phyloP scores from a whole-genome alignment of 495 filamentous ascomycete genomes.

The Annulohypoxylon stygium region DNA sequence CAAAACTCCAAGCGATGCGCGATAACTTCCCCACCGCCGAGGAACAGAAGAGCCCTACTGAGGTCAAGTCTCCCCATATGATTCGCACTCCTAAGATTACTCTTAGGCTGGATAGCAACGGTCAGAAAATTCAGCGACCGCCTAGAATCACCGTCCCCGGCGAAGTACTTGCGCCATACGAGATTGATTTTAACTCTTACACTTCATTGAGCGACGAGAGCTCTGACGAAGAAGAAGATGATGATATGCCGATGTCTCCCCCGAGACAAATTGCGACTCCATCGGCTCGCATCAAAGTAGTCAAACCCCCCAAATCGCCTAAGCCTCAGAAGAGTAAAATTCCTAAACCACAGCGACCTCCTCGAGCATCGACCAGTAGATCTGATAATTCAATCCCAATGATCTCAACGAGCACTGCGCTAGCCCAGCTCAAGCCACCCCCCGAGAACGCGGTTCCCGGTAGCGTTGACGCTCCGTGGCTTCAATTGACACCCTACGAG shows the following conservation, averaged over 20 bases:
- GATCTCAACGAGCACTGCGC: conserved; percentile 85
- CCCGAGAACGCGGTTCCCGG: conserved; percentile 81
- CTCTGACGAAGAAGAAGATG: conserved; percentile 54
- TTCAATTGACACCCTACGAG: conserved; percentile 89
- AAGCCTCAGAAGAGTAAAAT: conserved; percentile 57
- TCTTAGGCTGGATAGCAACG: conserved; percentile 70
- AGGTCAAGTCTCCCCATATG: conserved; percentile 66
- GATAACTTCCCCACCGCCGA: conserved; percentile 63
- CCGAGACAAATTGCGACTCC: conserved; percentile 52
- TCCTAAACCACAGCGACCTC: conserved; percentile 61
- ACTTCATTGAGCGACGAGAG: conserved; percentile 60
- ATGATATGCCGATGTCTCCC: conserved; percentile 44
- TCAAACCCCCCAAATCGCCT: conserved; percentile 55
- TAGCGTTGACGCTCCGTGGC: conserved; percentile 86
- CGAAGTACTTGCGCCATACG: conserved; percentile 70
- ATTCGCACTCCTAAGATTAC: conserved; percentile 73
- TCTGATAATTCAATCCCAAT: conserved; percentile 54
- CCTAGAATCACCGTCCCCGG: conserved; percentile 69
- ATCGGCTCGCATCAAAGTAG: conserved; percentile 58
- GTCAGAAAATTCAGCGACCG: conserved; percentile 57
- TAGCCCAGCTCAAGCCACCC: conserved; percentile 81
- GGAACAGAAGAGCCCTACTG: conserved; percentile 66
- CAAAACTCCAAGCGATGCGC: conserved; percentile 83
- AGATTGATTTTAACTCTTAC: conserved; percentile 65
- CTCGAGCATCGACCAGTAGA: conserved; percentile 53